Evolutionary conservation across 1,139 yeast species (phyloP).

Genomic region (Debaryomyces nepalensis): DNA sequence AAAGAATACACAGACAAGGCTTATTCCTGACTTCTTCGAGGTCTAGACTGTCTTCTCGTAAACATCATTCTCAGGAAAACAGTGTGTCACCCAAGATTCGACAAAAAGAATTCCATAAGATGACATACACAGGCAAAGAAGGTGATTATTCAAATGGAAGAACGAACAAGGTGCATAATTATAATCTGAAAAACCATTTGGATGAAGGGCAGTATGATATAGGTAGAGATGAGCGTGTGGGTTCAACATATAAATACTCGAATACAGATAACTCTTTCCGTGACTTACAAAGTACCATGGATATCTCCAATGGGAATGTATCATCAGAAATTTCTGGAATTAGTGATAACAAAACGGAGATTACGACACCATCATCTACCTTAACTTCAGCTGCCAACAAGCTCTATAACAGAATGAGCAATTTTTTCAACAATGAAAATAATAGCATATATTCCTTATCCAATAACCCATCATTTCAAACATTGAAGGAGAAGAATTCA

Average conservation of each 20-base stretch:
- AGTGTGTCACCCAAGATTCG: too few species aligned
- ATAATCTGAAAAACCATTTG: too few species aligned
- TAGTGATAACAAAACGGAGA: constrained; percentile 3
- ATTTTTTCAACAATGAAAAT: constrained; percentile 22
- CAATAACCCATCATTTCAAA: constrained; percentile 14
- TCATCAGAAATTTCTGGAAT: constrained; percentile 8
- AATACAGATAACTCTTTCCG: constrained; percentile 30
- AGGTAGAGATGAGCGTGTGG: too few species aligned
- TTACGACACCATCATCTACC: constrained; percentile 10
- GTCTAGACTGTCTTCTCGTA: too few species aligned
- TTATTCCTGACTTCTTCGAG: too few species aligned
- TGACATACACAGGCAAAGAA: too few species aligned
- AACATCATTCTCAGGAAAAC: too few species aligned
- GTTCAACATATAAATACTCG: neutral
- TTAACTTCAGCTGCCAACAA: constrained; percentile 12
- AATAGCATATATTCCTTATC: constrained; percentile 26
- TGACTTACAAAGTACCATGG: constrained; percentile 16
- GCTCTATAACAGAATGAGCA: constrained; percentile 20
- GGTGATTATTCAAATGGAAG: too few species aligned
- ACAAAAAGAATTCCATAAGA: too few species aligned
- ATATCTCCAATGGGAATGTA: constrained; percentile 1
- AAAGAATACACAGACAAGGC: too few species aligned
- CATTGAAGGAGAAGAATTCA: neutral
- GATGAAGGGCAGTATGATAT: too few species aligned
- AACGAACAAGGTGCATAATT: too few species aligned